Base-by-base conservation (phyloP, 805 yeast genomes). In the Metschnikowia arizonensis region DNA sequence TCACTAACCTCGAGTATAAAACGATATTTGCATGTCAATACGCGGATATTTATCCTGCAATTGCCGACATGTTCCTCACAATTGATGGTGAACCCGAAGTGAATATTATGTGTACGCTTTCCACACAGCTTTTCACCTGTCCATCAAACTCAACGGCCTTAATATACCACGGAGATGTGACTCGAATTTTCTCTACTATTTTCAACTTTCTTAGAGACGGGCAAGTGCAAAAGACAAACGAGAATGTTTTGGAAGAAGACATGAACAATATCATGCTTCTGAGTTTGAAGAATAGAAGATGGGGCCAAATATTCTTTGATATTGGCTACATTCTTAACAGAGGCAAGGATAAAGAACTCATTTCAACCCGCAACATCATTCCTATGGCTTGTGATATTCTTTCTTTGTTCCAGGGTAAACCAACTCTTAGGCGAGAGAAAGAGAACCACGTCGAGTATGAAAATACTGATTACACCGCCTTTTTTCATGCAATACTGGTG, bases 371-470 rank as follows among this genome's bases (percentile, higher is more conserved):
- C 2, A 63, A 68, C 25, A 74, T 83, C 18, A 66, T 84, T 5
- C 67, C 73, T 2, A 83, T 82, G 66, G 72, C 84, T 1, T 76
- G 86, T 35, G 88, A 85, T 50, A 72, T 88, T 8, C 55, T 86
- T 25, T 66, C 78, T 1, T 64, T 88, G 26, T 85, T 88, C 55
- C 93, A 88, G 62, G 90, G 96, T 3, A 74, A 81, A 37, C 86
- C 93, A 1, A 82, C 85, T 0, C 66, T 88, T 55, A 77, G 73
- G 49, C 73, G 98, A 48, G 96, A 88, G 57, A 79, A 81, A 3
- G 72, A 76, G 5, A 83, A 79, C 48, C 99, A 91, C 62, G 89
- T 91, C 8, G 97, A 90, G 59, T 93, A 85, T 60, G 99, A 91
- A 59, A 82, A 82, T 36, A 87, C 86, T 26, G 91, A 87, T 42